Percentiles rank a stretch among this genome's conserved stretches.
Evolutionary conservation across 805 yeast species (phyloP).

Genomic region (Torulaspora indica): DNA sequence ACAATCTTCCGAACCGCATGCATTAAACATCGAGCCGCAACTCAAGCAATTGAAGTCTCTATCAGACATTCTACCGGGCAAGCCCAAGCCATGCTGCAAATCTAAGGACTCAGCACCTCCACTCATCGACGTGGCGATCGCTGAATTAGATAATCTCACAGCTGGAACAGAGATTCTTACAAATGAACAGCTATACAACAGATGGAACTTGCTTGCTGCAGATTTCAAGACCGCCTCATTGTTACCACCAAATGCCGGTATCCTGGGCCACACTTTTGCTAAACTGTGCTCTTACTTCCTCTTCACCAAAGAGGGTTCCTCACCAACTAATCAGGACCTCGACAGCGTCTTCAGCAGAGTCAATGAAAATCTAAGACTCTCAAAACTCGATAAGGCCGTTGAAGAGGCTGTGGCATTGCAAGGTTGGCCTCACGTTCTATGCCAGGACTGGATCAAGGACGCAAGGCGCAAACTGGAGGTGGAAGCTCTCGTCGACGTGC

Average conservation of each 20-base stretch:
- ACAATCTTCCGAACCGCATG: slow-evolving; percentile 17
- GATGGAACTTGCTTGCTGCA: slow-evolving; percentile 76
- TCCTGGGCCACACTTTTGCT: slow-evolving; percentile 86
- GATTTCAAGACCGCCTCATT: slow-evolving; percentile 85
- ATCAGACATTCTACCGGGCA: slow-evolving; percentile 26
- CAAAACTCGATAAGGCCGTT: slow-evolving; percentile 80
- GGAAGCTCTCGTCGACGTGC: slow-evolving; percentile 67
- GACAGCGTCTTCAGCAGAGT: slow-evolving; percentile 88
- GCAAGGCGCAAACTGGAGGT: slow-evolving; percentile 87
- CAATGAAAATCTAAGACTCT: slow-evolving; percentile 63
- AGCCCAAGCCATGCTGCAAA: slow-evolving; percentile 23
- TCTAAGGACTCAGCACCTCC: slow-evolving; percentile 19
- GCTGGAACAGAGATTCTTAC: slow-evolving; percentile 58
- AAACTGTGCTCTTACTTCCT: slow-evolving; percentile 68
- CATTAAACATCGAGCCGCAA: slow-evolving; percentile 39
- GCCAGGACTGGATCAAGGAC: slow-evolving; percentile 86
- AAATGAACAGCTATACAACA: slow-evolving; percentile 67
- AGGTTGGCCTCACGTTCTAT: slow-evolving; percentile 89
- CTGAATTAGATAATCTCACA: slow-evolving; percentile 43
- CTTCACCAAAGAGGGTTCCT: slow-evolving; percentile 72
- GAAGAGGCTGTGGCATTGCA: slow-evolving; percentile 85
- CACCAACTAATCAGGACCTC: slow-evolving; percentile 68
- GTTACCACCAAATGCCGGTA: slow-evolving; percentile 93
- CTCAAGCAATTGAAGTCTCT: slow-evolving; percentile 23
- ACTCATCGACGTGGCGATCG: slow-evolving; percentile 29